Evolutionary conservation across 495 filamentous ascomycete species (phyloP).

Genomic region (Venustampulla echinocandica): DNA sequence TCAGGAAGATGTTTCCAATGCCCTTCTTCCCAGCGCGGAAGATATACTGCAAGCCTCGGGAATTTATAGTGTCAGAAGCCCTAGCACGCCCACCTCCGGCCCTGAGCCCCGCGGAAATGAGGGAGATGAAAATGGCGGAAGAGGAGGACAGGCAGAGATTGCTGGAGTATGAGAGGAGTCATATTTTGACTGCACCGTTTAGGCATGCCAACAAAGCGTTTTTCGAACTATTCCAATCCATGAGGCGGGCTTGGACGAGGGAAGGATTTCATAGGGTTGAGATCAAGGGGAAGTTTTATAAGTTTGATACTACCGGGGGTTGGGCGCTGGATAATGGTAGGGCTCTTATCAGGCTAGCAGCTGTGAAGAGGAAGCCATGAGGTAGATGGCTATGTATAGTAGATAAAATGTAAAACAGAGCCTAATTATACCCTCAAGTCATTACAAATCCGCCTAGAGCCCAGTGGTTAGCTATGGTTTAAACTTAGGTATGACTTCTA

Average conservation of each 20-base stretch:
- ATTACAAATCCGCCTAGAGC: too few relatives aligned
- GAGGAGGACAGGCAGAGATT: slow-evolving; percentile 21
- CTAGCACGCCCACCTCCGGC: background rate
- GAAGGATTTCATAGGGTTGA: slow-evolving; percentile 35
- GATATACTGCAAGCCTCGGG: slow-evolving; percentile 14
- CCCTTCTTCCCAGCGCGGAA: slow-evolving; percentile 20
- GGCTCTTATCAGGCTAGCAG: slow-evolving; percentile 40
- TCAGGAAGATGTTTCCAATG: slow-evolving; percentile 20
- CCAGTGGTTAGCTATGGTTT: too few relatives aligned
- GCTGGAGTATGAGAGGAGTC: slow-evolving; percentile 33
- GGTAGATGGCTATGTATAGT: too few relatives aligned
- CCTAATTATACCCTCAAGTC: too few relatives aligned
- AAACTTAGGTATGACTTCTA: too few relatives aligned
- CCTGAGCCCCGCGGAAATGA: slow-evolving; percentile 3
- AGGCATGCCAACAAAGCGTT: slow-evolving; percentile 30
- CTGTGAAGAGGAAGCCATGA: slow-evolving; percentile 4
- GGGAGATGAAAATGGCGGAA: slow-evolving; percentile 24
- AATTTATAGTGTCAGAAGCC: slow-evolving; percentile 3
- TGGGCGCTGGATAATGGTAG: slow-evolving; percentile 43
- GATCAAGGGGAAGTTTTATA: slow-evolving; percentile 26
- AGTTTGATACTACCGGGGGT: slow-evolving; percentile 39
- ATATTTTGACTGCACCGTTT: slow-evolving; percentile 42
- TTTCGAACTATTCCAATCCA: slow-evolving; percentile 23
- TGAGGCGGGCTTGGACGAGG: slow-evolving; percentile 33
- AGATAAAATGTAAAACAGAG: too few relatives aligned